Evolutionary conservation across 495 filamentous ascomycete species (phyloP), one percentile per base, ranked within the genome.

Genomic region (Rhypophila decipiens): DNA sequence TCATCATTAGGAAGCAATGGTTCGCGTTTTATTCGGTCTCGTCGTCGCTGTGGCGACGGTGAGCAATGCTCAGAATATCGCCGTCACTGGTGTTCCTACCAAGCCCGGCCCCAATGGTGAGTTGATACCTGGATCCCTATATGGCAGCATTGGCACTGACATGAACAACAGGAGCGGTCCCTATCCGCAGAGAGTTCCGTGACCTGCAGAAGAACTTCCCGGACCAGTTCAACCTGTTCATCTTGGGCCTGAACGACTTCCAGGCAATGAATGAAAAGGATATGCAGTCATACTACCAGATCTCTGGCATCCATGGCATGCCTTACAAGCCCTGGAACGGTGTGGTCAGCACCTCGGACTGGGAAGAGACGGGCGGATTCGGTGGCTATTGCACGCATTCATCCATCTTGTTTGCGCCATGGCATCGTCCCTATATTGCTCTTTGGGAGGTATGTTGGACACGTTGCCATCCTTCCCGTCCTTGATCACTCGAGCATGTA

Each of bases 391-490:
- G 84, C 55, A 69, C 72, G 8, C 84, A 87, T 61, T 67, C 70
- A 12, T 84, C 78, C 18, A 78, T 79, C 46, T 61, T 87, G 22
- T 87, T 87, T 57, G 64, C 73, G 22, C 69, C 80, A 4, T 87
- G 84, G 84, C 83, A 87, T 63, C 67, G 84, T 11, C 78, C 82
- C 5, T 87, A 86, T 55, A 67, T 86, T 39, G 72, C 76, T 31
- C 54, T 57, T 0, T 66, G 58, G 44, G 84, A 87, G 71, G 80
- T 79, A 44, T 39, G 27, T 33, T 17, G 1, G 24, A n/a, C n/a
- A n/a, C n/a, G n/a, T n/a, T n/a, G n/a, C n/a, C n/a, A n/a, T n/a
- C n/a, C n/a, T n/a, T n/a, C n/a, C n/a, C n/a, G n/a, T n/a, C n/a
- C n/a, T n/a, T n/a, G n/a, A n/a, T n/a, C n/a, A n/a, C n/a, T n/a